Base-by-base conservation (phyloP, 2,329 filamentous ascomycete species). In the Calonectria fujianensis region DNA sequence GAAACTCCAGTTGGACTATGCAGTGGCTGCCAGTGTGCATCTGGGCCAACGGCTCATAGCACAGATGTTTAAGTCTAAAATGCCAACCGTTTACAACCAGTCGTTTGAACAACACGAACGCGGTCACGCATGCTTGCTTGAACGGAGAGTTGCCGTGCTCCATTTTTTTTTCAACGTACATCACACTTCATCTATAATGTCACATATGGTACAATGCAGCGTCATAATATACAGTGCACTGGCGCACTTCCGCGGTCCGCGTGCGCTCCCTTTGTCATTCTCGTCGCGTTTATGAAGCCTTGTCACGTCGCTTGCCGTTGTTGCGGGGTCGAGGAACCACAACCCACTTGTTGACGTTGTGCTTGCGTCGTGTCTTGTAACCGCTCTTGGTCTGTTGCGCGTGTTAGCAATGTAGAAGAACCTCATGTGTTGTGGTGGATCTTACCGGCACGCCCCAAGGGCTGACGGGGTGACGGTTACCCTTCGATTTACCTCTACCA, bases 401-500 rank as follows among this genome's bases (percentile, higher is more conserved):
- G 57, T 63, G 66, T 81, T 66, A 80, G 77, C 50, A 13, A 54
- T 41, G 63, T 54, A 51, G 51, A 54, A 18, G 39, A 50, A 37
- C 31, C 41, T 69, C 48, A 20, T 54, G 54, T 20, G 35, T 66
- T 10, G n/a, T 61, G 29, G 73, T 57, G 27, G 32, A 78, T 92
- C 95, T 88, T 94, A 97, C 96, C 83, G 95, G 96, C 84, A 93
- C 94, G 84, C 97, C 97, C 97, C 97, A 99, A 74, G 97, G 97
- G 87, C 95, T 98, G 81, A 97, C 95, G 41, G 97, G 97, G 84
- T 98, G 91, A 75, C 96, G 93, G 84, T 98, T 98, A 92, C 97
- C 96, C 95, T 99, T 99, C 73, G 96, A 98, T 89, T 99, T 99
- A 89, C 97, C 97, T 90, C 97, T 93, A 87, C 97, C 97, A 94